Evolutionary conservation across 2,329 filamentous ascomycete species (phyloP).

Genomic region (Thielaviopsis ethacetica): DNA sequence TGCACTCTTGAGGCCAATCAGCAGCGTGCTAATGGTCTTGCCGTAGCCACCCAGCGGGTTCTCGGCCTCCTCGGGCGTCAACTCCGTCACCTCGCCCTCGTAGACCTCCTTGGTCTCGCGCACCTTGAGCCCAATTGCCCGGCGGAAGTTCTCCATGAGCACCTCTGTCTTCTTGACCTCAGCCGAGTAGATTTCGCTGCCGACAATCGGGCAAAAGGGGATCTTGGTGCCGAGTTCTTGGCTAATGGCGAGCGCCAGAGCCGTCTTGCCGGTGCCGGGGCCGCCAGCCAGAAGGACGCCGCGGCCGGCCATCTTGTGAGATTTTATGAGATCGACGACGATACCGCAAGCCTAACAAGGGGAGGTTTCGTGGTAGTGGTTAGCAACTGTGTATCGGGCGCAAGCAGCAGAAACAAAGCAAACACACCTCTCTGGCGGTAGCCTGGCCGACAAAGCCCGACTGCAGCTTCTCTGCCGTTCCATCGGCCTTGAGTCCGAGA

Average conservation of each 20-base stretch:
- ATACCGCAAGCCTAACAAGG: slow-evolving; percentile 68
- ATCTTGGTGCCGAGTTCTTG: slow-evolving; percentile 97
- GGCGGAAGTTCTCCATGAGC: slow-evolving; percentile 96
- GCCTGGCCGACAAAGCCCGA: slow-evolving; percentile 83
- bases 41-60: slow-evolving; percentile 95
- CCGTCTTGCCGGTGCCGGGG: slow-evolving; percentile 93
- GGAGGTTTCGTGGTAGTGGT: background rate
- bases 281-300: slow-evolving; percentile 88
- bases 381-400: background rate
- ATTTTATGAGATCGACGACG: slow-evolving; percentile 86
- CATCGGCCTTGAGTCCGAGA: slow-evolving; percentile 72
- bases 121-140: slow-evolving; percentile 90
- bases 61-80: slow-evolving; percentile 94
- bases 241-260: slow-evolving; percentile 83
- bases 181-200: slow-evolving; percentile 92
- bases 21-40: slow-evolving; percentile 87
- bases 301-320: slow-evolving; percentile 94
- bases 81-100: slow-evolving; percentile 94
- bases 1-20: slow-evolving; percentile 88
- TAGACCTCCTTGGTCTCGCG: slow-evolving; percentile 99
- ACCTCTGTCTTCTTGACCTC: slow-evolving; percentile 99
- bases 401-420: too few relatives aligned
- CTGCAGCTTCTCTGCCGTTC: slow-evolving; percentile 61
- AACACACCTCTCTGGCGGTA: slow-evolving; percentile 65
- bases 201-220: slow-evolving; percentile 94